Percentiles rank a stretch among this genome's conserved stretches.
These are phyloP conservation scores for Penicillium alfredii DNA, from an alignment of 495 filamentous ascomycete species.

Conservation along the genomic window DNA sequence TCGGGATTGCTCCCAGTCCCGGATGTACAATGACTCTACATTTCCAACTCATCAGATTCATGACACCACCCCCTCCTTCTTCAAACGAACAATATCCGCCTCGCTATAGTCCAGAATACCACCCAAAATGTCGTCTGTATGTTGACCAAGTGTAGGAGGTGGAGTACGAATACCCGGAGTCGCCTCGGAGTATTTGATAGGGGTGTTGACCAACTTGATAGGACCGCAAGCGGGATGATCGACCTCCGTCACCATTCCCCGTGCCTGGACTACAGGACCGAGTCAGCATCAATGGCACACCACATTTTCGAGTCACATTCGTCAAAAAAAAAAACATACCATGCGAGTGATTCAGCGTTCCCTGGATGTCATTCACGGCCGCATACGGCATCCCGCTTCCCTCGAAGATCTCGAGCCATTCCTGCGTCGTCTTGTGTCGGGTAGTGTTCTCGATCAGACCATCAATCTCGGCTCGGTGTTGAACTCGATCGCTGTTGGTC, in stretches of 20 bases:
- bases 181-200: conserved; percentile 86
- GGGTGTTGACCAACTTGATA: conserved; percentile 89
- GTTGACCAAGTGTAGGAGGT: conserved; percentile 84
- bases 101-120: conserved; percentile 59
- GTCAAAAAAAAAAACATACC: conserved; percentile 32
- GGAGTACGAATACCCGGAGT: conserved; percentile 69
- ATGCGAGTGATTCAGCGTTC: conserved; percentile 77
- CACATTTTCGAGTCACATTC: neutral
- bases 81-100: conserved; percentile 56
- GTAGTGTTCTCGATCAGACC: conserved; percentile 69
- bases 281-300: no score
- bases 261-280: conserved; percentile 71
- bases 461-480: conserved; percentile 71
- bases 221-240: conserved; percentile 77
- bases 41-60: no score
- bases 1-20: no score
- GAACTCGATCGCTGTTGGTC: conserved; percentile 77
- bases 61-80: conserved; percentile 62
- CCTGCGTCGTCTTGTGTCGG: conserved; percentile 69
- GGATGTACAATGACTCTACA: no score
- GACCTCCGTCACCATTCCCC: conserved; percentile 82
- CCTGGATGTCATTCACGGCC: conserved; percentile 86
- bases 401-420: conserved; percentile 86
- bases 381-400: conserved; percentile 92
- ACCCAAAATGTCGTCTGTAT: conserved; percentile 79